Evolutionary conservation across 1,284 basidiomycete species (phyloP).

Genomic region (Rhodotorula sp.): DNA sequence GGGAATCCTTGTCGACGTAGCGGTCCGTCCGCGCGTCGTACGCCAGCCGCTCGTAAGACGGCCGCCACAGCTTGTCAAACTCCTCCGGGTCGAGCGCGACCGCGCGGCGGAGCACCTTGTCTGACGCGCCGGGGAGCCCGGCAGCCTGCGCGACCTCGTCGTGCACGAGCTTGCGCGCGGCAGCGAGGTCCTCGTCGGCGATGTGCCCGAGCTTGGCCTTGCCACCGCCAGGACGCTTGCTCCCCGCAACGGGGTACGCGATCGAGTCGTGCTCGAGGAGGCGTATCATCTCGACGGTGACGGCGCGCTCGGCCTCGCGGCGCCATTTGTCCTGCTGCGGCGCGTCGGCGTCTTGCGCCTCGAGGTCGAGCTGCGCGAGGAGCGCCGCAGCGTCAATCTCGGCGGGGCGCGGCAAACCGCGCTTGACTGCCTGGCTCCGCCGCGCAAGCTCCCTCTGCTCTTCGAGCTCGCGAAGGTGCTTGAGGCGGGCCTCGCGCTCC

Average conservation of each 20-base stretch:
- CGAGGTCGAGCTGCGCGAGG: conserved; percentile 59
- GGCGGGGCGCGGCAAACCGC: conserved; percentile 79
- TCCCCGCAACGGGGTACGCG: conserved; percentile 81
- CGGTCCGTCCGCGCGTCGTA: conserved; percentile 62
- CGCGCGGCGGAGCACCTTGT: conserved; percentile 74
- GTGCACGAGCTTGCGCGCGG: conserved; percentile 73
- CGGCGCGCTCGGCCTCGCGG: conserved; percentile 60
- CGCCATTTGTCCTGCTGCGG: conserved; percentile 35
- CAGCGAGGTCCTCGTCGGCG: conserved; percentile 71
- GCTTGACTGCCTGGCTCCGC: conserved; percentile 78
- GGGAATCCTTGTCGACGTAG: conserved; percentile 68
- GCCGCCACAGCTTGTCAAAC: conserved; percentile 68
- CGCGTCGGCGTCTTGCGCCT: conserved; percentile 57
- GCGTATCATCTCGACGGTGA: conserved; percentile 76
- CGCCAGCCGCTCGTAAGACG: conserved; percentile 62
- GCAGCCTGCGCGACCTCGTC: conserved; percentile 74
- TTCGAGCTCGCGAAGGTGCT: conserved; percentile 71
- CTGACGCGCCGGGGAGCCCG: conserved; percentile 80
- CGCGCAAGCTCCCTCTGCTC: conserved; percentile 75
- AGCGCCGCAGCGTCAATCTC: conserved; percentile 73
- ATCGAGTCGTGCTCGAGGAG: conserved; percentile 88
- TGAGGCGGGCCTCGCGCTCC: conserved; percentile 80
- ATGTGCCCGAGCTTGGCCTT: conserved; percentile 73
- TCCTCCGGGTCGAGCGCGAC: conserved; percentile 53
- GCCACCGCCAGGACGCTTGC: conserved; percentile 72